Conservation (phyloP, 2,329 filamentous ascomycete species). For the Phialophora tarda region DNA sequence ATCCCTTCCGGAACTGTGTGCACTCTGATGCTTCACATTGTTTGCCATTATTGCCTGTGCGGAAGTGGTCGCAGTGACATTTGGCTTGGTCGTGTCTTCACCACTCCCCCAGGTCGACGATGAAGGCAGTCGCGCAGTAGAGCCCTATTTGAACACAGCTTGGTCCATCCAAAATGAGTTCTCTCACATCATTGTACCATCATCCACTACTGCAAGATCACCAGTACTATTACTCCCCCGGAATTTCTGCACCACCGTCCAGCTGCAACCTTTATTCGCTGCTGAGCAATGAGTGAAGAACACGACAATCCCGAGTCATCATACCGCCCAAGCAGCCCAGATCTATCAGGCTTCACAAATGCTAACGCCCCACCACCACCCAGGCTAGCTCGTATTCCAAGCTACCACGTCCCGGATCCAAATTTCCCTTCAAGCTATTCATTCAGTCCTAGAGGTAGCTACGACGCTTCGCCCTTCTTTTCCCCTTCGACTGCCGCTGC, state of each 20-base stretch:
- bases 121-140: slow-evolving; percentile 5
- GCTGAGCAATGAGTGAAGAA: slow-evolving; percentile 38
- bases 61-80: slow-evolving; percentile 1
- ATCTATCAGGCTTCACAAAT: slow-evolving; percentile 54
- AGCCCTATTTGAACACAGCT: neutral
- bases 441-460: slow-evolving; percentile 48
- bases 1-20: slow-evolving; percentile 1
- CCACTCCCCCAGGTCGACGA: neutral
- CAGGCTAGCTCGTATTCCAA: slow-evolving; percentile 44
- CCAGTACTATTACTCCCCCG: slow-evolving; percentile 17
- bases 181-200: slow-evolving; percentile 2
- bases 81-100: neutral
- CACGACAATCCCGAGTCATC: slow-evolving; percentile 31
- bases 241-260: slow-evolving; percentile 19
- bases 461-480: slow-evolving; percentile 56
- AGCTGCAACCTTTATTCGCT: slow-evolving; percentile 18
- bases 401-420: slow-evolving; percentile 40
- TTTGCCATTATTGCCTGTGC: neutral
- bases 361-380: slow-evolving; percentile 45
- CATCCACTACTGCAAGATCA: slow-evolving; percentile 16
- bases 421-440: slow-evolving; percentile 43
- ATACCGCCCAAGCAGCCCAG: slow-evolving; percentile 57
- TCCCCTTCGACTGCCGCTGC: slow-evolving; percentile 42
- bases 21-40: neutral
- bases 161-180: slow-evolving; percentile 18